These are phyloP conservation scores for Bipolaris sorokiniana DNA, from an alignment of 2,329 filamentous ascomycete genomes.

Conservation along the genomic window DNA sequence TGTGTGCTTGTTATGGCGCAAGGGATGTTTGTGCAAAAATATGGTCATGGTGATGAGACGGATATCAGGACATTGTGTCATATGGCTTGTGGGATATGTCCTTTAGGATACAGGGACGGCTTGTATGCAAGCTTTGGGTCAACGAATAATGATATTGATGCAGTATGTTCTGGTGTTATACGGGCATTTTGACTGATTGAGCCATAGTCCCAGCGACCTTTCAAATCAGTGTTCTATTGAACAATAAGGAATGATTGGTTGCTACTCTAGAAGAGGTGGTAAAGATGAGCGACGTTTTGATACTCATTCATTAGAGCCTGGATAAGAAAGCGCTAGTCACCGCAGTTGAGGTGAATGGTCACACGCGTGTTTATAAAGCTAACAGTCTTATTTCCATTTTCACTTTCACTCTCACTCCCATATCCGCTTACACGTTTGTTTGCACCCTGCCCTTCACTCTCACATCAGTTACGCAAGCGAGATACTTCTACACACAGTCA, in stretches of 20 bases:
- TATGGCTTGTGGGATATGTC: not conserved
- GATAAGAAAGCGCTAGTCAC: too few species aligned
- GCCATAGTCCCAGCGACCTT: not conserved
- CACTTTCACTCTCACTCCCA: not conserved
- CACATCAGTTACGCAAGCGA: too few species aligned
- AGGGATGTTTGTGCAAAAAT: not conserved
- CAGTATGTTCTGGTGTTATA: not conserved
- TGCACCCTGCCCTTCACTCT: too few species aligned
- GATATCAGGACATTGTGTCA: not conserved
- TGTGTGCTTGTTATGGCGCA: slow-evolving; percentile 1
- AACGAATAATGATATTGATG: slow-evolving; percentile 9
- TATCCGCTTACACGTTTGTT: too few species aligned
- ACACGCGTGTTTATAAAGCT: too few species aligned
- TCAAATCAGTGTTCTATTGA: not conserved
- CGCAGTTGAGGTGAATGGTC: not conserved
- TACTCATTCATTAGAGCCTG: too few species aligned
- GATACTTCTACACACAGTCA: not conserved
- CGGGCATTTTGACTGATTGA: not conserved
- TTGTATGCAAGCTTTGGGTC: slow-evolving; percentile 3
- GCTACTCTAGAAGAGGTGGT: too few species aligned
- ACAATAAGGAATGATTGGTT: too few species aligned
- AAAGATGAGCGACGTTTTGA: too few species aligned
- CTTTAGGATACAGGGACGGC: not conserved
- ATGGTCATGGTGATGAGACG: not conserved
- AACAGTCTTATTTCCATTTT: not conserved